These are phyloP conservation scores for Xerocomellus intermedius DNA, from an alignment of 768 basidiomycete species.

Conservation along the genomic window DNA sequence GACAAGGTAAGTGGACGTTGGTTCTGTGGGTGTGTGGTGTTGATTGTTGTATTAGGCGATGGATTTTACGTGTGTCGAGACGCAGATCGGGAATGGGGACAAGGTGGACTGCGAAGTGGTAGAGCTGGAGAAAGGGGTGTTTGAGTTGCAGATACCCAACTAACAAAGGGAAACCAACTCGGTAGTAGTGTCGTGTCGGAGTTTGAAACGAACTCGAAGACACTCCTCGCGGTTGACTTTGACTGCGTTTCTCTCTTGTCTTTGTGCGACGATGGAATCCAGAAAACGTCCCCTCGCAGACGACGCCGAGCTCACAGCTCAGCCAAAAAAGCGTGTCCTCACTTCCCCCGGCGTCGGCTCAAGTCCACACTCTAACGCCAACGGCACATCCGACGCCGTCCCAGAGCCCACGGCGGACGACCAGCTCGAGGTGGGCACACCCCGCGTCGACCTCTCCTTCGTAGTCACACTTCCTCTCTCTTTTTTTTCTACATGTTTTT, in stretches of 20 bases:
- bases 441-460: conserved; percentile 19
- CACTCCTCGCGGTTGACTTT: conserved; percentile 14
- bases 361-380: conserved; percentile 45
- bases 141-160: background rate
- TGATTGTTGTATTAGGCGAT: conserved; percentile 48
- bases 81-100: conserved; percentile 83
- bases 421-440: conserved; percentile 60
- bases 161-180: background rate
- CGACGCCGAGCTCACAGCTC: conserved; percentile 42
- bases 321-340: conserved; percentile 58
- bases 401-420: conserved; percentile 50
- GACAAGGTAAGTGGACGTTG: conserved; percentile 49
- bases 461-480: conserved; percentile 21
- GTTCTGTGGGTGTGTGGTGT: background rate
- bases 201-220: conserved; percentile 23
- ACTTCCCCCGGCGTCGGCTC: conserved; percentile 43
- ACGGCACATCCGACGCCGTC: conserved; percentile 33
- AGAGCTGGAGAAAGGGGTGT: conserved; percentile 33
- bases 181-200: conserved; percentile 15
- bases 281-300: conserved; percentile 58
- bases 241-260: conserved; percentile 13
- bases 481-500: background rate
- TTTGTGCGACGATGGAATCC: conserved; percentile 46
- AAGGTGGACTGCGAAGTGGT: conserved; percentile 84
- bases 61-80: conserved; percentile 89